Percentiles rank a stretch among this genome's conserved stretches.
Conservation (phyloP, 2,329 filamentous ascomycete genomes). For the Elsinoe arachidis region DNA sequence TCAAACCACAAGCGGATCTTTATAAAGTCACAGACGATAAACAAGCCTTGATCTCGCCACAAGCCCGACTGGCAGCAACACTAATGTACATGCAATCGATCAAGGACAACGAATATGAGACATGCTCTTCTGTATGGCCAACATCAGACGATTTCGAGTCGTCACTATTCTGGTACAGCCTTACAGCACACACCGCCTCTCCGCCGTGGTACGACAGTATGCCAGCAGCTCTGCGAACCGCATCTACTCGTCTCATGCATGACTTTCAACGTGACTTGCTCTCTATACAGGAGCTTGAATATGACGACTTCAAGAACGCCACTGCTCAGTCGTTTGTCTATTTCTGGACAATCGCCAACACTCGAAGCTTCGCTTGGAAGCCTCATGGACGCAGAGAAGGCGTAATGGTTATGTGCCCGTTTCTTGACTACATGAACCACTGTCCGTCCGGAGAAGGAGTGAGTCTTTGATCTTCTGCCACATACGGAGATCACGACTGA, state of each 20-base stretch:
- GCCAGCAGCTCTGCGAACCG: constrained; percentile 29
- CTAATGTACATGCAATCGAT: constrained; percentile 6
- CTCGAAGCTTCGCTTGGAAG: constrained; percentile 52
- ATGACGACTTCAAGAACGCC: constrained; percentile 24
- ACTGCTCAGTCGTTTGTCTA: constrained; percentile 42
- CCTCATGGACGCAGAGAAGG: constrained; percentile 42
- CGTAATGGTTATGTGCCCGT: constrained; percentile 60
- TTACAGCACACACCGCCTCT: neutral
- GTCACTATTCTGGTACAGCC: constrained; percentile 41
- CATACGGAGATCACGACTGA: neutral
- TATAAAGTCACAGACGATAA: constrained; percentile 34
- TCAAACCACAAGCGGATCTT: constrained; percentile 50
- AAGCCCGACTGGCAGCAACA: constrained; percentile 59
- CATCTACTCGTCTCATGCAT: constrained; percentile 23
- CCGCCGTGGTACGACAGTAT: constrained; percentile 36
- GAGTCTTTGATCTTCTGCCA: constrained; percentile 12
- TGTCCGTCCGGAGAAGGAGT: constrained; percentile 30
- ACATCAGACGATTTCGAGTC: constrained; percentile 49
- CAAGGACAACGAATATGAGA: constrained; percentile 20
- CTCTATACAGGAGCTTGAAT: constrained; percentile 19
- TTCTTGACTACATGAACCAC: constrained; percentile 64
- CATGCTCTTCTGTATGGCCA: constrained; percentile 63
- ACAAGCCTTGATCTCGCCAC: constrained; percentile 29
- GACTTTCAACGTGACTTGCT: constrained; percentile 24
- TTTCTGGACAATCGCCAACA: constrained; percentile 54